These are phyloP conservation scores for Paxillus rubicundulus DNA, from an alignment of 768 basidiomycete species.

Conservation along the genomic window DNA sequence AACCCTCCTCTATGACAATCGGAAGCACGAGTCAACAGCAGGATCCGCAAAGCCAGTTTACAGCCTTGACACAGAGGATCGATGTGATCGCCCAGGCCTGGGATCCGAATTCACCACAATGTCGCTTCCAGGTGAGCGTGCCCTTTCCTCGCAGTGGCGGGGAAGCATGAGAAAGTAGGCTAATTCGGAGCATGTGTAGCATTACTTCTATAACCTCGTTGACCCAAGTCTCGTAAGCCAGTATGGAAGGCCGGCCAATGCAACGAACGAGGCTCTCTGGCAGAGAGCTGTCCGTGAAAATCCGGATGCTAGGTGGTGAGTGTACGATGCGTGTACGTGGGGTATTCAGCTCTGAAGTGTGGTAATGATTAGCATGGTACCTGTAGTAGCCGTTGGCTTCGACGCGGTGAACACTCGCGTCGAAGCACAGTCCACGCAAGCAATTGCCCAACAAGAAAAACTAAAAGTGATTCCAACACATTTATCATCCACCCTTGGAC, in stretches of 20 bases:
- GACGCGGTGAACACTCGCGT: conserved; percentile 78
- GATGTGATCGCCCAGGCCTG: conserved; percentile 67
- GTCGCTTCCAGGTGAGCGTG: conserved; percentile 70
- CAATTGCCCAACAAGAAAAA: conserved; percentile 63
- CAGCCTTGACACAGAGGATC: conserved; percentile 53
- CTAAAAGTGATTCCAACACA: conserved; percentile 43
- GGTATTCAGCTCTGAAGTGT: not conserved
- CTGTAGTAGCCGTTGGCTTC: conserved; percentile 77
- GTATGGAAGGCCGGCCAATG: conserved; percentile 72
- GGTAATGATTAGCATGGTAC: conserved; percentile 55
- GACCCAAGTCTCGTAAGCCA: conserved; percentile 61
- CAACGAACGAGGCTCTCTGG: conserved; percentile 71
- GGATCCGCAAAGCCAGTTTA: conserved; percentile 61
- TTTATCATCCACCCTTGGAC: not conserved
- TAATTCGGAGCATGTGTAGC: conserved; percentile 38
- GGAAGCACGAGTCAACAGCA: conserved; percentile 44
- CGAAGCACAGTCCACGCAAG: conserved; percentile 68
- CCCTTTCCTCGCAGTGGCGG: not conserved
- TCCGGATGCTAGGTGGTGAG: conserved; percentile 74
- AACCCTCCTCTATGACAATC: conserved; percentile 36
- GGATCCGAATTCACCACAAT: conserved; percentile 64
- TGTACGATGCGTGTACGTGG: not conserved
- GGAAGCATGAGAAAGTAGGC: not conserved
- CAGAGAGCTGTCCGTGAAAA: conserved; percentile 78
- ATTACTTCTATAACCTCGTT: conserved; percentile 83